phyloP scores from a whole-genome alignment of 2,329 filamentous ascomycete genomes.

The Arthrobotrys sphaeroides region DNA sequence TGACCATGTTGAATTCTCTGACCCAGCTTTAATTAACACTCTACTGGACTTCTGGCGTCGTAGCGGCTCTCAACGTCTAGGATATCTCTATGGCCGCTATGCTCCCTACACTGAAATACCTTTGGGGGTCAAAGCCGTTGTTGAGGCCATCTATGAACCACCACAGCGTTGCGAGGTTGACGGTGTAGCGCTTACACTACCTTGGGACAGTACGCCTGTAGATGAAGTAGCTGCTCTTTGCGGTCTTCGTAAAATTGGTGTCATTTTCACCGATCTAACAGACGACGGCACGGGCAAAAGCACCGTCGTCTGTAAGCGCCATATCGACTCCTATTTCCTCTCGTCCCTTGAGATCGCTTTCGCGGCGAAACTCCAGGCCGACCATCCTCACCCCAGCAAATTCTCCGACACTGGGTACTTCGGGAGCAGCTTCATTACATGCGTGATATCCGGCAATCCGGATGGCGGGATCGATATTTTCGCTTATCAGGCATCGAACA shows the following conservation, averaged over 20 bases:
- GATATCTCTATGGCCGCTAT: slow-evolving; percentile 90
- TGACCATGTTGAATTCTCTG: slow-evolving; percentile 95
- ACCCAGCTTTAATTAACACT: slow-evolving; percentile 83
- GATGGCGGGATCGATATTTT: slow-evolving; percentile 87
- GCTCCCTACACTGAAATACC: slow-evolving; percentile 92
- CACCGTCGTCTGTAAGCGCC: slow-evolving; percentile 90
- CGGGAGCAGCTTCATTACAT: slow-evolving; percentile 96
- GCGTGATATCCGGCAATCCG: slow-evolving; percentile 91
- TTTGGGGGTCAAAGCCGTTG: slow-evolving; percentile 90
- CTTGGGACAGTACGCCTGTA: slow-evolving; percentile 87
- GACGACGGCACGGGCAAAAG: slow-evolving; percentile 84
- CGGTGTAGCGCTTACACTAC: slow-evolving; percentile 78
- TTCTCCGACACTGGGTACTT: slow-evolving; percentile 96
- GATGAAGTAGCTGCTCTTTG: slow-evolving; percentile 83
- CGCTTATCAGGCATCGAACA: slow-evolving; percentile 93
- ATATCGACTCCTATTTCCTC: slow-evolving; percentile 93
- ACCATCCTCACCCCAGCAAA: slow-evolving; percentile 88
- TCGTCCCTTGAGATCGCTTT: slow-evolving; percentile 92
- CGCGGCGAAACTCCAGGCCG: slow-evolving; percentile 84
- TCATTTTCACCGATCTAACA: slow-evolving; percentile 92
- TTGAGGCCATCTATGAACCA: slow-evolving; percentile 96
- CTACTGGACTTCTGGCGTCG: slow-evolving; percentile 91
- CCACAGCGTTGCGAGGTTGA: slow-evolving; percentile 90
- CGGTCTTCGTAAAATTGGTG: slow-evolving; percentile 85
- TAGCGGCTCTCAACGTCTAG: slow-evolving; percentile 83